Base-by-base conservation (phyloP, 306 rosid species). In the Parietaria judaica region DNA sequence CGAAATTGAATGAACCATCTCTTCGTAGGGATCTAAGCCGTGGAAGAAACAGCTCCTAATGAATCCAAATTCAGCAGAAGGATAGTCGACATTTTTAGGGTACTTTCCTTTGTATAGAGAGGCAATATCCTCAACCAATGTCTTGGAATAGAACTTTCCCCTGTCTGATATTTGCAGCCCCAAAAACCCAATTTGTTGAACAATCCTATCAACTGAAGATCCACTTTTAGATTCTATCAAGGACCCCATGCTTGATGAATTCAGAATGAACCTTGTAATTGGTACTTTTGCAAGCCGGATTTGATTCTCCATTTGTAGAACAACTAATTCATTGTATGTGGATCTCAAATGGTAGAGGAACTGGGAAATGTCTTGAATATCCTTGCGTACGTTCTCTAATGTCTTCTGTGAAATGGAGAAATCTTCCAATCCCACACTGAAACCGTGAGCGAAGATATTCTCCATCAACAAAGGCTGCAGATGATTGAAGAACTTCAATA, bases 401-500 rank as follows among this genome's bases (percentile, higher is more conserved):
- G 71, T 63, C 17, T 68, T 82, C 68, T 66, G 49, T 7, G 88
- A 79, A 54, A 92, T 72, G 61, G 81, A 76, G 78, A 86, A 92
- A 47, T 92, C 99, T 34, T 84, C 81, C 66, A 92, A 72, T 12
- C 90, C 75, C 43, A 92, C 92, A 65, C 96, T 92, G 70, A 86
- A 92, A 41, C 99, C 99, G 60, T 86, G 88, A 5, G 79, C 61
- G 71, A 86, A 88, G 64, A 92, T 12, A 64, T 77, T 79, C 61
- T 92, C 99, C 99, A 88, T 92, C 85, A 92, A 64, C 81, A 88
- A 70, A 37, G 96, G 95, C 70, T 92, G 99, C 36, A 92, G 17
- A 13, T 75, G 64, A 69, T 86, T 76, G 49, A 88, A 88, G 76
- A 88, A 92, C 36, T 47, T 79, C 36, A 88, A 58, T 36, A 88